Evolutionary conservation across 202 grass and related monocot species (phyloP), one percentile per base, ranked within the genome.

Genomic region (Dendrocalamus latiflorus): DNA sequence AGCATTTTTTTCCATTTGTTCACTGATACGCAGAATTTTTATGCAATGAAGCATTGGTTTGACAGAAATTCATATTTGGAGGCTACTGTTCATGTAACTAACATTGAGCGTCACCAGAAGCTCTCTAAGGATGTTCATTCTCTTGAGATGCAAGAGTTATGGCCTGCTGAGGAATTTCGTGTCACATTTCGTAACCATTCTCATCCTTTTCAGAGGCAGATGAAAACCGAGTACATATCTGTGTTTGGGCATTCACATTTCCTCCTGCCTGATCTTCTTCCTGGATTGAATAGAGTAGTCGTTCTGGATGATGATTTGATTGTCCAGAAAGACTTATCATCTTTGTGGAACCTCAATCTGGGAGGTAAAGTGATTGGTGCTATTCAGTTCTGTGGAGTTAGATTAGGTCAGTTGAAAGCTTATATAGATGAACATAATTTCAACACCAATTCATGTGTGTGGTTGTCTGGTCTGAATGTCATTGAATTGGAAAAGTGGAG

Each of bases 281-380:
- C 89, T 33, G 83, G 77, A 53, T 78, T 96, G 75, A 91, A 94
- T 54, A 96, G 84, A 75, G 78, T 96, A 2, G 51, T 99, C 18
- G 49, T 99, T 71, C 84, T 99, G 44, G 96, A 94, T 51, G 96
- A 99, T 89, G 96, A 99, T 89, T 83, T 99, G 81, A 85, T 99
- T 90, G 89, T 99, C 63, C 91, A 94, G 81, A 86, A 83, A 61
- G 93, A 94, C 70, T 78, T 99, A 67, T 99, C 91, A 79, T 80
- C 55, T 66, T 82, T 99, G 39, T 99, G 93, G 91, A 86, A 92
- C 68, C 72, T 92, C 75, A 43, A 96, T 79, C 72, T 99, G 88
- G 88, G 72, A 85, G 83, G 62, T 53, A 99, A 96, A 79, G 87
- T 92, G 51, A 83, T 91, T 36, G 89, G 89, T 20, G 91, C 96